These are phyloP conservation scores for Fusarium sp. DNA, from an alignment of 2,329 filamentous ascomycete species.

Conservation along the genomic window DNA sequence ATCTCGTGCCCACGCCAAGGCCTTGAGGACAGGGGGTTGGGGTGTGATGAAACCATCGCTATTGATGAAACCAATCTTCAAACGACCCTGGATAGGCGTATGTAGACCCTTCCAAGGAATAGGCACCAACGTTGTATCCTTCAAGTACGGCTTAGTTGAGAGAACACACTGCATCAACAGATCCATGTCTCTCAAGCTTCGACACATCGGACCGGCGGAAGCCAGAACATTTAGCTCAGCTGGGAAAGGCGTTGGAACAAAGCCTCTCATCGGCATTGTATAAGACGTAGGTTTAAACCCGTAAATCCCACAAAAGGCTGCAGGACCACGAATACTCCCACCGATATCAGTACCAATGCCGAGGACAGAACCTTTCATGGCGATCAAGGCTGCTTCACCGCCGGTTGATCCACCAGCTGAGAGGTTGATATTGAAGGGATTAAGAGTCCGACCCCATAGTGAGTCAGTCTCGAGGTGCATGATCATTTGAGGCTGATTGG, in stretches of 20 bases:
- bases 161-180: conserved; percentile 36
- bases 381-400: conserved; percentile 59
- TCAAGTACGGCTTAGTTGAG: conserved; percentile 36
- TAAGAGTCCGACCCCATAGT: conserved; percentile 70
- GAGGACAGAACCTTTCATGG: conserved; percentile 47
- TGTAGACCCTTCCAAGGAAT: conserved; percentile 51
- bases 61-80: conserved; percentile 60
- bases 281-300: conserved; percentile 29
- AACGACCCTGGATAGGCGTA: conserved; percentile 16
- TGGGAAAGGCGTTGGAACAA: conserved; percentile 41
- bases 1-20: conserved; percentile 52
- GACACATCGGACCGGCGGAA: conserved; percentile 42
- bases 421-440: conserved; percentile 69
- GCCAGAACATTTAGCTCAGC: conserved; percentile 51
- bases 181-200: conserved; percentile 45
- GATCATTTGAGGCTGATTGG: conserved; percentile 69
- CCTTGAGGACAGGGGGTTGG: conserved; percentile 56
- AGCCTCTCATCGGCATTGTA: conserved; percentile 24
- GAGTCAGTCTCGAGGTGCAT: conserved; percentile 68
- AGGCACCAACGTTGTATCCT: conserved; percentile 49
- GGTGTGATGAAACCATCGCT: conserved; percentile 56
- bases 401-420: conserved; percentile 73
- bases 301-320: conserved; percentile 30
- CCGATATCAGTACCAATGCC: conserved; percentile 27
- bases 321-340: conserved; percentile 19